Base-by-base conservation (phyloP, 495 filamentous ascomycete species). In the Peziza echinospora region DNA sequence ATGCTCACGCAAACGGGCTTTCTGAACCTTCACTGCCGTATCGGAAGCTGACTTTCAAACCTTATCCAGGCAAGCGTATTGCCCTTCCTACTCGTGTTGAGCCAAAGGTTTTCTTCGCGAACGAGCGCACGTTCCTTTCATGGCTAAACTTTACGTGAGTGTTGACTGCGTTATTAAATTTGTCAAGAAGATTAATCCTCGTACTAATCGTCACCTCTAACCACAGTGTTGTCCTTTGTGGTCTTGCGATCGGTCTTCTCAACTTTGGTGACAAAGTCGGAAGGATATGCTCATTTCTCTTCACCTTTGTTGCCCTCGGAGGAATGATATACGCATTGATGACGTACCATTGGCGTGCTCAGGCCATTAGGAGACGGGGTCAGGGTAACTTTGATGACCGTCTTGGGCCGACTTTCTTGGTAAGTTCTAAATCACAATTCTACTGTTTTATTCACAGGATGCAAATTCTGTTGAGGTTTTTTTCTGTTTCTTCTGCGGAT, bases 91-190 rank as follows among this genome's bases (percentile, higher is more conserved):
- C 85, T 37, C 85, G 89, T 51, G 86, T 99, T 63, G 89, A 99
- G 62, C 89, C 89, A 30, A 99, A 99, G 65, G 89, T 97, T 66
- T 99, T 96, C 76, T 99, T 99, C 71, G 89, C 89, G 63, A 96
- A 96, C 69, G 89, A 99, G 69, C 85, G 89, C 45, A 99, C 89
- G 34, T 99, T 96, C 59, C 77, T 99, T 57, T 89, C 82, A 59
- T 99, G 91, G 91, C 80, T 99, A 54, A 96, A 96, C 70, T 96
- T 96, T 72, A 37, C 30, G 30, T 37, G 13, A 11, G 30, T 37
- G n/a, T n/a, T n/a, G n/a, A n/a, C n/a, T 89, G 82, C 59, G n/a
- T n/a, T n/a, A n/a, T n/a, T n/a, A n/a, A n/a, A n/a, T n/a, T n/a
- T n/a, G n/a, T n/a, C n/a, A n/a, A n/a, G n/a, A n/a, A n/a, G n/a